Evolutionary conservation across 441 rosid genomes (phyloP).

Genomic region (Hura crepitans): DNA sequence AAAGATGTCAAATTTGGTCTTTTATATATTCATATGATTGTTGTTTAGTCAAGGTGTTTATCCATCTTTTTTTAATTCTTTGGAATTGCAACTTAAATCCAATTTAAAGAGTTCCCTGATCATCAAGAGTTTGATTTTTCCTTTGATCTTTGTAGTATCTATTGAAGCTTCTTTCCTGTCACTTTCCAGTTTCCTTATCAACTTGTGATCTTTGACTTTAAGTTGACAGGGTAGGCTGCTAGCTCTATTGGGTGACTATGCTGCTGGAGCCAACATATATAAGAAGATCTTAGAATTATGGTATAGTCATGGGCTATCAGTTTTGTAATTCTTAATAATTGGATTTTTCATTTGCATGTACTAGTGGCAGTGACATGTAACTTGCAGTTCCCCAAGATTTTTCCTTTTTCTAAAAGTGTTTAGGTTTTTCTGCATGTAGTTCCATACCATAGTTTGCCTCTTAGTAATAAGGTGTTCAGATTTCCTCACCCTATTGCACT

Average conservation of each 20-base stretch:
- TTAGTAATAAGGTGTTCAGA: neutral
- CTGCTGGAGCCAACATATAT: slow-evolving; percentile 58
- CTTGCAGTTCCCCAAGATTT: neutral
- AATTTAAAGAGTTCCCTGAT: neutral
- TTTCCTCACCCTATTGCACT: neutral
- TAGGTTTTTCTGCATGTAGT: neutral
- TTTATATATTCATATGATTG: no score
- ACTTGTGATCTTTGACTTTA: slow-evolving; percentile 55
- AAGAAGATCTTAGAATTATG: slow-evolving; percentile 73
- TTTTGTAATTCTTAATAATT: slow-evolving; percentile 7
- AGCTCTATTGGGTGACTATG: slow-evolving; percentile 73
- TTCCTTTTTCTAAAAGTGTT: neutral
- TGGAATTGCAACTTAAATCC: no score
- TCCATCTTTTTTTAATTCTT: no score
- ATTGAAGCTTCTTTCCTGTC: slow-evolving; percentile 11
- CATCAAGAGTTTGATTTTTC: neutral
- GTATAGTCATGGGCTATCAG: slow-evolving; percentile 37
- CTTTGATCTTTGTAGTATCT: neutral
- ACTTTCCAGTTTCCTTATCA: slow-evolving; percentile 34
- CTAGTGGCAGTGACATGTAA: neutral
- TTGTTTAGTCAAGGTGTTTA: no score
- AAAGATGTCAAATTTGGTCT: no score
- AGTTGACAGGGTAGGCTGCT: slow-evolving; percentile 99
- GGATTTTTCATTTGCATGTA: neutral
- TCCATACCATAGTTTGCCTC: neutral